These are phyloP conservation scores for Wallacemonas sp. DNA, from an alignment of 208 protist species.

Conservation along the genomic window DNA sequence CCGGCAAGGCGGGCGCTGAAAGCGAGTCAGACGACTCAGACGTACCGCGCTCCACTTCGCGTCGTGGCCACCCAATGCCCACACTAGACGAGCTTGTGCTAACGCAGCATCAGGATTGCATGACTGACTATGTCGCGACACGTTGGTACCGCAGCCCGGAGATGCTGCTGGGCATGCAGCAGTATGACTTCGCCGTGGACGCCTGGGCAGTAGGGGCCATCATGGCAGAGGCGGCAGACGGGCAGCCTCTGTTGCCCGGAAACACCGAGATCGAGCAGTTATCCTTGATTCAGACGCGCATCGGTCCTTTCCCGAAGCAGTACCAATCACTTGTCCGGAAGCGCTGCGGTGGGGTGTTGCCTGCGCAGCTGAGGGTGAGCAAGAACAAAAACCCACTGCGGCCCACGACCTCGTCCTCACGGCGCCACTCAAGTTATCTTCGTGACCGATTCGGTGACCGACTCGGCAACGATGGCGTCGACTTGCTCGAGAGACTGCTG, in stretches of 20 bases:
- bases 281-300: constrained; percentile 67
- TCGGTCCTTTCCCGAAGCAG: constrained; percentile 53
- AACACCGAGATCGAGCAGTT: constrained; percentile 88
- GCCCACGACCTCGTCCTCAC: background rate
- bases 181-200: constrained; percentile 82
- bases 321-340: constrained; percentile 46
- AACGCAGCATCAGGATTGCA: constrained; percentile 29
- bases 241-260: constrained; percentile 83
- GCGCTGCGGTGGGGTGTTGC: constrained; percentile 37
- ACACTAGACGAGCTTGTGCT: constrained; percentile 42
- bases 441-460: constrained; percentile 27
- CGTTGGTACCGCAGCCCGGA: constrained; percentile 93
- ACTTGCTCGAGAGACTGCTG: constrained; percentile 63
- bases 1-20: background rate
- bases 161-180: constrained; percentile 81
- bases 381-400: constrained; percentile 6
- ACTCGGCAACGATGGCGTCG: constrained; percentile 38
- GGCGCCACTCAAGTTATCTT: constrained; percentile 24
- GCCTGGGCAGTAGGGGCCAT: constrained; percentile 92
- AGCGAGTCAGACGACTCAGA: constrained; percentile 6
- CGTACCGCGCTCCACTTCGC: background rate
- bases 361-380: background rate
- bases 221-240: constrained; percentile 85
- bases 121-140: constrained; percentile 93
- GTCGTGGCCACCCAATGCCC: background rate